Evolutionary conservation across 768 basidiomycete genomes (phyloP).

Genomic region (Macrolepiota dolichaula): DNA sequence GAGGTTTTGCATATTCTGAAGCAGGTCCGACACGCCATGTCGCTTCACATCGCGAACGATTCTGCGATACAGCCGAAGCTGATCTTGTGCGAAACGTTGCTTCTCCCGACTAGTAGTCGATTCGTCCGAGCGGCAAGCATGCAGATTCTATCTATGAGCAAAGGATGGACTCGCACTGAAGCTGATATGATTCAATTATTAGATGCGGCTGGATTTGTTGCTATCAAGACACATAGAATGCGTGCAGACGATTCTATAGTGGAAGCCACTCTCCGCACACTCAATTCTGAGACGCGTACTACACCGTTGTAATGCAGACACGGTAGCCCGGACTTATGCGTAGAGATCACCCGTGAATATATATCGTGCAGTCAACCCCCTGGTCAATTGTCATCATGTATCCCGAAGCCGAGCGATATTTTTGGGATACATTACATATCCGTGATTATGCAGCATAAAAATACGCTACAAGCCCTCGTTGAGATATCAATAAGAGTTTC

Average conservation of each 20-base stretch:
- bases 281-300: no score
- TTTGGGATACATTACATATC: no score
- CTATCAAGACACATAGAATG: background rate
- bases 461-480: no score
- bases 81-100: constrained; percentile 1
- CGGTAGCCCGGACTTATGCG: no score
- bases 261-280: background rate
- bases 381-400: no score
- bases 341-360: no score
- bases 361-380: no score
- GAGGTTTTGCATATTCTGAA: constrained; percentile 2
- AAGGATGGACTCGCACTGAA: background rate
- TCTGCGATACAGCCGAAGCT: background rate
- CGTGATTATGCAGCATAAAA: no score
- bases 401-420: no score
- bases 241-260: background rate
- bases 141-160: background rate
- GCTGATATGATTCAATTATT: background rate
- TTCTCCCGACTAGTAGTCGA: background rate
- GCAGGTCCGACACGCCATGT: constrained; percentile 1
- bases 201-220: background rate
- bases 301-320: no score
- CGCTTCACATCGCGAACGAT: background rate
- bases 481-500: no score
- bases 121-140: constrained; percentile 1